phyloP scores from a whole-genome alignment of 768 basidiomycete genomes.

The Lactarius quietus region DNA sequence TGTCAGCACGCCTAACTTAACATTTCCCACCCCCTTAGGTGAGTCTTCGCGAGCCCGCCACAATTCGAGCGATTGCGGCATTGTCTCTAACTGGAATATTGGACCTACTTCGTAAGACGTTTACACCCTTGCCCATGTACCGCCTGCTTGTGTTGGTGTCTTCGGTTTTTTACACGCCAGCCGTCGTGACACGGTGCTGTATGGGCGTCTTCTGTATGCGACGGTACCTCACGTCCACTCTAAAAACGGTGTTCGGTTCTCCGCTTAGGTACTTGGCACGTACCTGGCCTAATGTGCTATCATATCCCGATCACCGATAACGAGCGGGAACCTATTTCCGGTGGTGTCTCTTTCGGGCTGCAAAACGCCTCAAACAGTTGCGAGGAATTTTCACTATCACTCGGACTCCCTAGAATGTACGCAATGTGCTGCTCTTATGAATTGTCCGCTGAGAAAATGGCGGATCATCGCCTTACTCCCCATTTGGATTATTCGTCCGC shows the following conservation, averaged over 20 bases:
- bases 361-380: neutral
- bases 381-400: neutral
- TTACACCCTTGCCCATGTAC: constrained; percentile 29
- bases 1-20: too few relatives aligned
- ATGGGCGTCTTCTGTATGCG: constrained; percentile 36
- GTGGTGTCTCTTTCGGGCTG: neutral
- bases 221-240: constrained; percentile 13
- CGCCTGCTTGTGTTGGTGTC: too few relatives aligned
- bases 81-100: constrained; percentile 36
- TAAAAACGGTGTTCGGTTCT: neutral
- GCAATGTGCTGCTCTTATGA: neutral
- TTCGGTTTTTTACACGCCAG: too few relatives aligned
- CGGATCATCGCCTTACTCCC: neutral
- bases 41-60: constrained; percentile 27
- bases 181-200: constrained; percentile 9
- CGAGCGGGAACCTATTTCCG: neutral
- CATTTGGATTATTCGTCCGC: neutral
- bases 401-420: neutral
- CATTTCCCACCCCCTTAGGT: neutral
- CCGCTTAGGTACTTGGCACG: neutral
- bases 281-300: neutral
- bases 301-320: neutral
- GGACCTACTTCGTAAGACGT: constrained; percentile 32
- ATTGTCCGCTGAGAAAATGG: neutral
- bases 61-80: constrained; percentile 32